A percentile compares a stretch with the other conserved stretches of the same genome.
These are phyloP conservation scores for Lepidium aucheri DNA, from an alignment of 345 rosid genomes.

Conservation along the genomic window DNA sequence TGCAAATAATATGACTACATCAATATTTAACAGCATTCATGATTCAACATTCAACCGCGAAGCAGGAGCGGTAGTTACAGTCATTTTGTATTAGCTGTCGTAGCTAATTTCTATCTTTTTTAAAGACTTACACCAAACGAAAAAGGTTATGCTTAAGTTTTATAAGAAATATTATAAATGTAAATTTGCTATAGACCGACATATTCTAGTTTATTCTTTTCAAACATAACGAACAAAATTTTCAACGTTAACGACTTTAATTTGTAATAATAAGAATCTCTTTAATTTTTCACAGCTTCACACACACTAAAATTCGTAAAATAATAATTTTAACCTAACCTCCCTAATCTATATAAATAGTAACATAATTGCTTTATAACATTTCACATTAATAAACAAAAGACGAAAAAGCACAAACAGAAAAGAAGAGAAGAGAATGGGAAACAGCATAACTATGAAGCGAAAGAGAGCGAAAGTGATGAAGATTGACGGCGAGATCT, in stretches of 20 bases:
- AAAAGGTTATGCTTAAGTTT: not conserved
- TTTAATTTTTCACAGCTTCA: slow-evolving; percentile 16
- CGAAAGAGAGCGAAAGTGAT: slow-evolving; percentile 58
- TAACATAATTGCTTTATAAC: not conserved
- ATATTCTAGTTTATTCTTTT: slow-evolving; percentile 5
- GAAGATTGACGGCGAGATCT: slow-evolving; percentile 77
- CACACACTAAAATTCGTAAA: slow-evolving; percentile 4
- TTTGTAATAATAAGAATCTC: slow-evolving; percentile 8
- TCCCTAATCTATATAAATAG: slow-evolving; percentile 1
- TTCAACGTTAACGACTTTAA: slow-evolving; percentile 22
- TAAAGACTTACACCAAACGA: too few species aligned
- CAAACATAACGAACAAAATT: not conserved
- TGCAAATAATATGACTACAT: not conserved
- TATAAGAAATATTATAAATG: not conserved
- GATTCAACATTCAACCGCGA: not conserved
- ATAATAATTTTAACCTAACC: not conserved
- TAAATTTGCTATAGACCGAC: slow-evolving; percentile 1
- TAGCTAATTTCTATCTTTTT: too few species aligned
- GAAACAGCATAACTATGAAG: slow-evolving; percentile 53
- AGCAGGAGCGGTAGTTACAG: not conserved
- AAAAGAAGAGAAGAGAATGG: slow-evolving; percentile 39
- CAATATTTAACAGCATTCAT: not conserved
- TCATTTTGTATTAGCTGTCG: too few species aligned
- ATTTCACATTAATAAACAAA: not conserved
- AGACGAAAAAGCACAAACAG: too few species aligned